These are phyloP conservation scores for Colletotrichum sp. DNA, from an alignment of 2,329 filamentous ascomycete species.

Conservation along the genomic window DNA sequence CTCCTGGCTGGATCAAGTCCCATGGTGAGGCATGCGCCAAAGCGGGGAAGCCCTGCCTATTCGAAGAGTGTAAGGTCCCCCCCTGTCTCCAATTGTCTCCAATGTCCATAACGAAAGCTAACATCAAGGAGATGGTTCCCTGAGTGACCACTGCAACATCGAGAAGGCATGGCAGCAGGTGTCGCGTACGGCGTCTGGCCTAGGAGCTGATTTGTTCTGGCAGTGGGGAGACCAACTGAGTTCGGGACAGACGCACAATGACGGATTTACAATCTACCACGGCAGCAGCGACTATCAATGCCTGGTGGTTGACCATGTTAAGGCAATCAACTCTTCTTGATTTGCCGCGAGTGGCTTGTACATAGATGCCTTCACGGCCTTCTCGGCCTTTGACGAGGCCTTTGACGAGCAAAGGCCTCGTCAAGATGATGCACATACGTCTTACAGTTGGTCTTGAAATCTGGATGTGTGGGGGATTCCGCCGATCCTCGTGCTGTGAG, in stretches of 20 bases:
- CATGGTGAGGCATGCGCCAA: constrained; percentile 31
- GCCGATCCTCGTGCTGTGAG: neutral
- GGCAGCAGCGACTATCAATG: constrained; percentile 40
- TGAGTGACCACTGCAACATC: constrained; percentile 25
- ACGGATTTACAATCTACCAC: constrained; percentile 45
- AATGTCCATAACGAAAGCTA: neutral
- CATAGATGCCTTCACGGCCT: neutral
- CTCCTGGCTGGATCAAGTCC: constrained; percentile 23
- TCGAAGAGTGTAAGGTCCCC: constrained; percentile 34
- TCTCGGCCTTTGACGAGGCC: neutral
- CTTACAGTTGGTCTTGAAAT: neutral
- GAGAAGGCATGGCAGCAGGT: constrained; percentile 50
- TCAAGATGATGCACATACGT: neutral
- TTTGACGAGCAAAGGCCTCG: too few relatives aligned
- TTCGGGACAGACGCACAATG: constrained; percentile 39
- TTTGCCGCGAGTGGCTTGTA: neutral
- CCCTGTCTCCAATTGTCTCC: neutral
- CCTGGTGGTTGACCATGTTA: constrained; percentile 39
- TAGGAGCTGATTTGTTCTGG: constrained; percentile 34
- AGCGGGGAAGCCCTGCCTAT: constrained; percentile 33
- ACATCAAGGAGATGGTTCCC: neutral
- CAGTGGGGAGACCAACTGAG: constrained; percentile 37
- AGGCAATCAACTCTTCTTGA: neutral
- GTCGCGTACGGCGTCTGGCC: constrained; percentile 18
- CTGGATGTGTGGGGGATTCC: neutral